phyloP scores from a whole-genome alignment of 1,139 yeast genomes.

The Groenewaldozyma sp. region DNA sequence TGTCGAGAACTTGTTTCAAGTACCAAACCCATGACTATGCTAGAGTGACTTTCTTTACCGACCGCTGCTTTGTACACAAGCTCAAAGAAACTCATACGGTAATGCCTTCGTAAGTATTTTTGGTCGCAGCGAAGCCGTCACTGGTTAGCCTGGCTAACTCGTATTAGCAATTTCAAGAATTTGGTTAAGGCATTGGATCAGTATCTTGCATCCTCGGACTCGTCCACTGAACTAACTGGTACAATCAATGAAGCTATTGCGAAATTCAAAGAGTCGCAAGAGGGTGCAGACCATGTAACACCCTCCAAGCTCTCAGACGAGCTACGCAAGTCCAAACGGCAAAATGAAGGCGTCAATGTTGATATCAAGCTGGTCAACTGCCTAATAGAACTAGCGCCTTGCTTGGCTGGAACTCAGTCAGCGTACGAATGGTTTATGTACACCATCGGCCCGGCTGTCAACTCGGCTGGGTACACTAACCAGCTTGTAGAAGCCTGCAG shows the following conservation, averaged over 20 bases:
- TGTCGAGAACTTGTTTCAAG: too few species aligned
- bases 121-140: background rate
- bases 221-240: constrained; percentile 10
- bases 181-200: constrained; percentile 17
- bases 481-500: constrained; percentile 33
- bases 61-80: too few species aligned
- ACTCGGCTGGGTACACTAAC: constrained; percentile 45
- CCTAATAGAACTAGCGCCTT: constrained; percentile 33
- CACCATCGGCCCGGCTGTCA: constrained; percentile 47
- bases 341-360: constrained; percentile 28
- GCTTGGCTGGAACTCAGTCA: constrained; percentile 35
- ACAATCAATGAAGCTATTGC: constrained; percentile 16
- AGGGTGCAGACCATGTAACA: constrained; percentile 32
- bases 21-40: too few species aligned
- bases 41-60: too few species aligned
- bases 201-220: constrained; percentile 10
- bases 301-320: constrained; percentile 40
- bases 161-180: constrained; percentile 15
- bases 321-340: constrained; percentile 36
- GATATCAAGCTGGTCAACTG: constrained; percentile 30
- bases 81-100: too few species aligned
- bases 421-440: constrained; percentile 44
- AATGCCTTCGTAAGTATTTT: constrained; percentile 7
- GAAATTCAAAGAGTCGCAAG: constrained; percentile 33
- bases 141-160: background rate